Evolutionary conservation across 139 green algal species (phyloP).

Genomic region (Raphidocelis subcapitata): DNA sequence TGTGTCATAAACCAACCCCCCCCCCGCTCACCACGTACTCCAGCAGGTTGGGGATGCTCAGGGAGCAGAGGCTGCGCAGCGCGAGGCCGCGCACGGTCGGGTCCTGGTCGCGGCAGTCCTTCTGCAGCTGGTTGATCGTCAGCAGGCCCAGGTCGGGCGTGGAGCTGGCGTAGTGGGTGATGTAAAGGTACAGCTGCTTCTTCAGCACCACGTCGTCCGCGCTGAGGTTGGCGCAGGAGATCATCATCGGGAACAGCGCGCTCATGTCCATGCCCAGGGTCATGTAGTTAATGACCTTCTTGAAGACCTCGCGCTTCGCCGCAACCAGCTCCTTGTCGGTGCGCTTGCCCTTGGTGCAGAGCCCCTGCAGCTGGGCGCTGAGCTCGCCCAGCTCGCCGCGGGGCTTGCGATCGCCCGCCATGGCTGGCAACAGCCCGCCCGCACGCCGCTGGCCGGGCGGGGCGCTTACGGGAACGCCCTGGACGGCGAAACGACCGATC

Average conservation of each 20-base stretch:
- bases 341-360: conserved; percentile 51
- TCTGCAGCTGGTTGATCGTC: conserved; percentile 89
- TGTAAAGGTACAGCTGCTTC: conserved; percentile 98
- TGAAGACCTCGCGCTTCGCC: conserved; percentile 56
- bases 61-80: conserved; percentile 85
- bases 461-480: too few relatives aligned
- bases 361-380: conserved; percentile 38
- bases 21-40: conserved; percentile 85
- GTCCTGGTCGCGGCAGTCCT: conserved; percentile 86
- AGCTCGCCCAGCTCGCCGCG: conserved; percentile 57
- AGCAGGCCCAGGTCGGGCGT: conserved; percentile 83
- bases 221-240: conserved; percentile 63
- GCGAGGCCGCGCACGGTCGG: conserved; percentile 93
- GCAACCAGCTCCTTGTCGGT: conserved; percentile 37
- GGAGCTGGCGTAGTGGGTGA: conserved; percentile 77
- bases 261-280: conserved; percentile 95
- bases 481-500: too few relatives aligned
- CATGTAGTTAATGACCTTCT: conserved; percentile 88
- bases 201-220: conserved; percentile 86
- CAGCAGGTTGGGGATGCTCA: conserved; percentile 91
- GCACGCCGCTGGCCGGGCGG: too few relatives aligned
- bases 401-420: conserved; percentile 30
- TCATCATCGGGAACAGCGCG: conserved; percentile 79
- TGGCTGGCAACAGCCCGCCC: too few relatives aligned
- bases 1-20: too few relatives aligned